A percentile compares a stretch with the other conserved stretches of the same genome.
phyloP scores from a whole-genome alignment of 805 yeast species.

The Candida ficus region DNA sequence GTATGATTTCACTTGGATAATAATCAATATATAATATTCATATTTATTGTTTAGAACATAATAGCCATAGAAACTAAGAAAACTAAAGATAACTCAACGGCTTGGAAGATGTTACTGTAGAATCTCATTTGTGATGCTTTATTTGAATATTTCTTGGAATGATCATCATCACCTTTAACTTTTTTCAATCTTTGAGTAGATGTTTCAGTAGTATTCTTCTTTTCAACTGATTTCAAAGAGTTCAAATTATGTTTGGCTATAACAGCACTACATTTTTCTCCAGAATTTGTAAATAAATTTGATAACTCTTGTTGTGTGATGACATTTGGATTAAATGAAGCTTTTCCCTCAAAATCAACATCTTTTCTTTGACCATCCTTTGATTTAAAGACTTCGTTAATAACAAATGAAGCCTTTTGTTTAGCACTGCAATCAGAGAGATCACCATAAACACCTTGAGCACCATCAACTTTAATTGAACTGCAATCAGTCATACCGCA shows the following conservation, averaged over 20 bases:
- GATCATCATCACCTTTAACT: neutral
- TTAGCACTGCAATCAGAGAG: conserved; percentile 61
- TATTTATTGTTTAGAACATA: neutral
- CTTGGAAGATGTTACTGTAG: conserved; percentile 8
- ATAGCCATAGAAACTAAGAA: conserved; percentile 1
- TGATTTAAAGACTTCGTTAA: conserved; percentile 55
- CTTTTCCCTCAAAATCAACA: conserved; percentile 26
- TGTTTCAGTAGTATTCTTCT: neutral
- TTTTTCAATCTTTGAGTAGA: too few relatives aligned
- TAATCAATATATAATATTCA: neutral
- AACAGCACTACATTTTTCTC: conserved; percentile 18
- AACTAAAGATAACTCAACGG: conserved; percentile 2
- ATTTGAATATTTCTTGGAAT: neutral
- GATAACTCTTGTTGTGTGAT: conserved; percentile 9
- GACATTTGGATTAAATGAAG: conserved; percentile 11
- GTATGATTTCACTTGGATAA: too few relatives aligned
- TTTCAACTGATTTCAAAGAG: too few relatives aligned
- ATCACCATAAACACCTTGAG: conserved; percentile 56
- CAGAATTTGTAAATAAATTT: conserved; percentile 8
- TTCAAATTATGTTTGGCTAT: conserved; percentile 8
- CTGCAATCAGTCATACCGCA: conserved; percentile 56
- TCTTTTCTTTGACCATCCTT: conserved; percentile 30
- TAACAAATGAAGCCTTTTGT: conserved; percentile 56
- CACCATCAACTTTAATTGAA: conserved; percentile 55
- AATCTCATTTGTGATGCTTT: conserved; percentile 6